Evolutionary conservation across 148 eudicot genomes (phyloP).

Genomic region (Rhododendron ovatum): DNA sequence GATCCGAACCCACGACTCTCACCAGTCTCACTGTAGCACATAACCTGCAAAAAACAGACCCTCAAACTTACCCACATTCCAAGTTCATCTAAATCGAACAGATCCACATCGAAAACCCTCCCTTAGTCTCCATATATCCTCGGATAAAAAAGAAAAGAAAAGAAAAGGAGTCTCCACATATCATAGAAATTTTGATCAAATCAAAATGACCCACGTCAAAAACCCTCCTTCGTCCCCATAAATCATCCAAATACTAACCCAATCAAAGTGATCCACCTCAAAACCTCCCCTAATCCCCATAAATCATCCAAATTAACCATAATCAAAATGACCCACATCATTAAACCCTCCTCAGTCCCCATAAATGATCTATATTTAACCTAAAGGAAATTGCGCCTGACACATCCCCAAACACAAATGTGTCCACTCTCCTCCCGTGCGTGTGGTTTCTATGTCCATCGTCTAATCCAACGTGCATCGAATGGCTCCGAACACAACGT

Average conservation of each 20-base stretch:
- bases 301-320: background rate
- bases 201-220: background rate
- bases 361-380: background rate
- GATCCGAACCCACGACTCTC: conserved; percentile 89
- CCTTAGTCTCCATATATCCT: too few species aligned
- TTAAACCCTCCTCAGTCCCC: background rate
- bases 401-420: background rate
- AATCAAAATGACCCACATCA: background rate
- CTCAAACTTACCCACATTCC: background rate
- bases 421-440: background rate
- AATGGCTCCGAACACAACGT: too few species aligned
- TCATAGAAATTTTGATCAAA: background rate
- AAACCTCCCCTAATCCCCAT: background rate
- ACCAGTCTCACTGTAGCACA: conserved; percentile 79
- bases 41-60: conserved; percentile 42
- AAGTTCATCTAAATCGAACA: background rate
- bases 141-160: too few species aligned
- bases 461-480: too few species aligned
- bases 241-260: background rate
- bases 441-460: background rate
- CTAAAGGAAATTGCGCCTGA: background rate
- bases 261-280: background rate
- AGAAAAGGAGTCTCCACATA: background rate
- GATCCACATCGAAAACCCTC: background rate
- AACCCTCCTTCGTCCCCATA: background rate